Evolutionary conservation across 1,139 yeast genomes (phyloP).

Genomic region (Candida gigantensis): DNA sequence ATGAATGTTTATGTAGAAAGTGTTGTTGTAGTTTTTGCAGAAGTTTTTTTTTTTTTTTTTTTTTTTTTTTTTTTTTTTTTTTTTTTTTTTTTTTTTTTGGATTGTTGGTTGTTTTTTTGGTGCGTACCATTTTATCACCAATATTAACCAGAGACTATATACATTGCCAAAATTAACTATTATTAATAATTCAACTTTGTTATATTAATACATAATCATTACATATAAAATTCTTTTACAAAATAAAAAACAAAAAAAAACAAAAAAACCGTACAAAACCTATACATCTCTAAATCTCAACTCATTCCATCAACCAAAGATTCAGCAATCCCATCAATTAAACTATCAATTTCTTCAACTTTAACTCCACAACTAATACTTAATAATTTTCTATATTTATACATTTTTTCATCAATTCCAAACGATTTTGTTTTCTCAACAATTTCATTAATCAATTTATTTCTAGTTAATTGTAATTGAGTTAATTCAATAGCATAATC

Average conservation of each 20-base stretch:
- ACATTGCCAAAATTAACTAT: too few relatives aligned
- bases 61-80: background rate
- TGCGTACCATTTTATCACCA: too few relatives aligned
- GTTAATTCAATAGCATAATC: slow-evolving; percentile 47
- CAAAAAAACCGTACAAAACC: too few relatives aligned
- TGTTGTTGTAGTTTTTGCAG: background rate
- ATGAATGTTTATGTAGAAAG: background rate
- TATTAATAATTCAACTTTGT: too few relatives aligned
- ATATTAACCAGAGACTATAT: too few relatives aligned
- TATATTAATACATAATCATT: too few relatives aligned
- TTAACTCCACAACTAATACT: slow-evolving; percentile 81
- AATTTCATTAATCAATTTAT: slow-evolving; percentile 41
- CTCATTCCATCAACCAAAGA: slow-evolving; percentile 34
- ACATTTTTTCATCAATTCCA: slow-evolving; percentile 59
- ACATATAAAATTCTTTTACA: too few relatives aligned
- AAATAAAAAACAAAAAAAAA: too few relatives aligned
- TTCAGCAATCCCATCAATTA: slow-evolving; percentile 48
- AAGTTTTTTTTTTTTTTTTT: background rate
- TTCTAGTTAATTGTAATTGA: slow-evolving; percentile 53
- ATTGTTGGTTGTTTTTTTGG: background rate
- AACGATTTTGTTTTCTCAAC: slow-evolving; percentile 35
- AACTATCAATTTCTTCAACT: slow-evolving; percentile 75
- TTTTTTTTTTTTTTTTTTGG: background rate
- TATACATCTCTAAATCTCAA: too few relatives aligned
- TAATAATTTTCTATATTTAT: slow-evolving; percentile 77